Percentiles rank a stretch among this genome's conserved stretches.
phyloP scores from a whole-genome alignment of 1,139 yeast species.

The Debaryomycetaceae sp. region DNA sequence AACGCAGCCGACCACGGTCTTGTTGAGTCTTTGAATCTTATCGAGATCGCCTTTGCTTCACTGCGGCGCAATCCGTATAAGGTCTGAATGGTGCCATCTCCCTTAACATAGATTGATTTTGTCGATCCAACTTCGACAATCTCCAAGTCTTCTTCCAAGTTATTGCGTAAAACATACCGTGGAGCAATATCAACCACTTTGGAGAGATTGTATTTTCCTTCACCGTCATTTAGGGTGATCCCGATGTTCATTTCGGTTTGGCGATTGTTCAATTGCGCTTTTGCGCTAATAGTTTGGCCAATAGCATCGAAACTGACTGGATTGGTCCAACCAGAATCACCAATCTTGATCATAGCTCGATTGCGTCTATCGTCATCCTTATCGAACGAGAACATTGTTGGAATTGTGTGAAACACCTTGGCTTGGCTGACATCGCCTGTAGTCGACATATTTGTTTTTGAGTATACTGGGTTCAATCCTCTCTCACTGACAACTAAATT shows the following conservation, averaged over 20 bases:
- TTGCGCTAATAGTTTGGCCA: conserved; percentile 73
- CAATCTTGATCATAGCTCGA: conserved; percentile 66
- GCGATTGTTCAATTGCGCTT: conserved; percentile 52
- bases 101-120: conserved; percentile 36
- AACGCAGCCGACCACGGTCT: conserved; percentile 88
- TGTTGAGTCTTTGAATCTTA: conserved; percentile 56
- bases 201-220: conserved; percentile 73
- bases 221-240: conserved; percentile 74
- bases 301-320: conserved; percentile 86
- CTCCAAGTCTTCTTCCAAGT: conserved; percentile 50
- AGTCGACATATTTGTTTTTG: conserved; percentile 1
- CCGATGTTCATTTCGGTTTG: conserved; percentile 76
- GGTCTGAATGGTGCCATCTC: conserved; percentile 51
- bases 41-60: conserved; percentile 49
- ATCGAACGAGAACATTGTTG: conserved; percentile 84
- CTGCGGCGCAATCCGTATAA: conserved; percentile 55
- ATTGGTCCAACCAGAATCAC: conserved; percentile 70
- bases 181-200: conserved; percentile 82
- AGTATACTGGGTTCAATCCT: conserved; percentile 14
- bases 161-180: conserved; percentile 70
- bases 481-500: conserved; percentile 58
- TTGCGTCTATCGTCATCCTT: conserved; percentile 53
- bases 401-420: conserved; percentile 30
- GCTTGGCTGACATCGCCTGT: conserved; percentile 1
- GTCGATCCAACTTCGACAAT: conserved; percentile 70